A percentile compares a stretch with the other conserved stretches of the same genome.
Conservation (phyloP, 768 basidiomycete genomes). For the Leucosporidium scottii region DNA sequence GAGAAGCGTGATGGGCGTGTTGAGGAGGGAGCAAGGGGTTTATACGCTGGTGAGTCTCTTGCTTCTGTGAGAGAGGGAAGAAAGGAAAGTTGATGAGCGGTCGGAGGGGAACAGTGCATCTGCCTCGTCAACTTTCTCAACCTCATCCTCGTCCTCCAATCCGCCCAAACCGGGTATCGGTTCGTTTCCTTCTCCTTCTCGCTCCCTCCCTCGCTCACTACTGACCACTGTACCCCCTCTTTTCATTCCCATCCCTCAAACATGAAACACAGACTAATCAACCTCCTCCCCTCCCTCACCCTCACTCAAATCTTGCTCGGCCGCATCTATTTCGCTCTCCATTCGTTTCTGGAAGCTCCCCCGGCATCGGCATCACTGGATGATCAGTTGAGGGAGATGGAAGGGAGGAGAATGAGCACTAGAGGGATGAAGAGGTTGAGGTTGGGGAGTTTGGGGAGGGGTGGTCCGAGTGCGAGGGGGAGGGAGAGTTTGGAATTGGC, state of each 20-base stretch:
- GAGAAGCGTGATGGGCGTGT: not conserved
- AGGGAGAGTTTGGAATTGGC: no score
- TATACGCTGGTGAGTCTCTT: slow-evolving; percentile 10
- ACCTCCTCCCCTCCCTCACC: slow-evolving; percentile 15
- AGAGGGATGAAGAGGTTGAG: no score
- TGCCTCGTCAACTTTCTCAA: slow-evolving; percentile 29
- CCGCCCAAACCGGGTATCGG: not conserved
- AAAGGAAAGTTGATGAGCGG: not conserved
- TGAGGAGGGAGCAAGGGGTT: slow-evolving; percentile 17
- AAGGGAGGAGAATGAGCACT: no score
- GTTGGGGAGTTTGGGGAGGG: no score
- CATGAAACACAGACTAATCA: slow-evolving; percentile 11
- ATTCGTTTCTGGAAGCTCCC: no score
- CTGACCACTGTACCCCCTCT: not conserved
- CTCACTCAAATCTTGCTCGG: slow-evolving; percentile 32
- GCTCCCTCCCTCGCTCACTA: no score
- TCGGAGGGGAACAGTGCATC: slow-evolving; percentile 9
- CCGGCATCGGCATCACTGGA: no score
- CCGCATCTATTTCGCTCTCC: slow-evolving; percentile 20
- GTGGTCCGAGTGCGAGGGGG: no score
- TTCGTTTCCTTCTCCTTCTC: not conserved
- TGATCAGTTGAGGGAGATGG: no score
- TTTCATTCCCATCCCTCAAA: no score
- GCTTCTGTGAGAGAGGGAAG: not conserved
- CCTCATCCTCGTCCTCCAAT: slow-evolving; percentile 16